These are phyloP conservation scores for Avena sativa DNA, from an alignment of 176 grass and related monocot genomes.

Conservation along the genomic window DNA sequence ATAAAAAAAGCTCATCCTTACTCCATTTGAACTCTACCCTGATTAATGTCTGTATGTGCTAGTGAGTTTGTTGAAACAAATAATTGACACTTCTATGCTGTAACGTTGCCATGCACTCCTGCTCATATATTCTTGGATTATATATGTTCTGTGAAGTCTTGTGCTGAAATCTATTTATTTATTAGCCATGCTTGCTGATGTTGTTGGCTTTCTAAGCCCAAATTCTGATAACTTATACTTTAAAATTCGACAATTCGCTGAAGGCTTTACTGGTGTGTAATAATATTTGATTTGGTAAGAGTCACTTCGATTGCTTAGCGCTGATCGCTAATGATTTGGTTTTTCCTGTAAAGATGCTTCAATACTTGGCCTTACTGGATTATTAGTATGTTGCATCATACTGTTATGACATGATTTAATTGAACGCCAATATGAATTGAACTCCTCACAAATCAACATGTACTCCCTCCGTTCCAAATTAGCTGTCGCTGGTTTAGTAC, in stretches of 20 bases:
- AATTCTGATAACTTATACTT: not conserved
- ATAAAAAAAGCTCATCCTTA: not conserved
- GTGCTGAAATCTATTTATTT: not conserved
- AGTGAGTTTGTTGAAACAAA: no score
- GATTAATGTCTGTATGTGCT: not conserved
- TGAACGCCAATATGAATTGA: not conserved
- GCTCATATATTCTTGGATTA: not conserved
- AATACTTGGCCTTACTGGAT: not conserved
- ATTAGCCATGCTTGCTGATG: not conserved
- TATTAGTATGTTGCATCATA: not conserved
- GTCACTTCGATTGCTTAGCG: not conserved
- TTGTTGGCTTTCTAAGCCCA: not conserved
- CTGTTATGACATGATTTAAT: slow-evolving; percentile 2
- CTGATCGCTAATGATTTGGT: slow-evolving; percentile 12
- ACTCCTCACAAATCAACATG: not conserved
- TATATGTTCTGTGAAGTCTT: not conserved
- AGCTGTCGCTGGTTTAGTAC: not conserved
- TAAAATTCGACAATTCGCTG: not conserved
- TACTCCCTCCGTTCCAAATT: not conserved
- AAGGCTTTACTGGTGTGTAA: slow-evolving; percentile 11
- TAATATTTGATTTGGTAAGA: slow-evolving; percentile 1
- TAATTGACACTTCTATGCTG: not conserved
- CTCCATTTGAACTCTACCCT: not conserved
- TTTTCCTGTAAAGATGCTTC: not conserved
- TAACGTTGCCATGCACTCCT: not conserved